Evolutionary conservation across 768 basidiomycete genomes (phyloP).

Genomic region (Tylopilus rubrobrunneus): DNA sequence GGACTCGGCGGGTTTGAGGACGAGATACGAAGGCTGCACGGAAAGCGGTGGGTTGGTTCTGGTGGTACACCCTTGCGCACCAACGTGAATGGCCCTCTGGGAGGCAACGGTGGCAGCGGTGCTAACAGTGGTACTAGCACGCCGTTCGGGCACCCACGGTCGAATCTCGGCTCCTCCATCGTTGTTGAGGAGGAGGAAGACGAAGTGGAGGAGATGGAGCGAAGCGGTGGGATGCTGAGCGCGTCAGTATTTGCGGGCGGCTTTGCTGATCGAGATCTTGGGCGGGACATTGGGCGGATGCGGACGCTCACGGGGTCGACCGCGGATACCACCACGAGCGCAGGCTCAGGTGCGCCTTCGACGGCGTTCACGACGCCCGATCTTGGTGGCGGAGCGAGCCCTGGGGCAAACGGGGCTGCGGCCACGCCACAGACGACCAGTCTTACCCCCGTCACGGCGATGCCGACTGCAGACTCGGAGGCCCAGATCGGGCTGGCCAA

Average conservation of each 20-base stretch:
- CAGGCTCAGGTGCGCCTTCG: conserved; percentile 39
- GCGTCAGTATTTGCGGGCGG: conserved; percentile 34
- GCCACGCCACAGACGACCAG: conserved; percentile 47
- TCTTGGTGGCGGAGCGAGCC: conserved; percentile 33
- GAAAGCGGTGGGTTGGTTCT: conserved; percentile 70
- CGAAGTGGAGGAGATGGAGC: conserved; percentile 58
- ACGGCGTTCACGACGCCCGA: conserved; percentile 65
- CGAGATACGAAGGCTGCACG: conserved; percentile 66
- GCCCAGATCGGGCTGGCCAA: conserved; percentile 74
- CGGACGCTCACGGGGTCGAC: conserved; percentile 55
- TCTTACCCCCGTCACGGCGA: conserved; percentile 65
- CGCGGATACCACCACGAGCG: conserved; percentile 30
- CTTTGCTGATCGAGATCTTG: conserved; percentile 40
- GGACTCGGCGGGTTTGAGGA: conserved; percentile 71
- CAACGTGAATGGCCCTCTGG: conserved; percentile 45
- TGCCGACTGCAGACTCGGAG: conserved; percentile 70
- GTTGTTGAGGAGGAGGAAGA: conserved; percentile 77
- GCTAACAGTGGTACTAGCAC: conserved; percentile 67
- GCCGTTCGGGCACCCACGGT: conserved; percentile 52
- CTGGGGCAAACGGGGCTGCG: conserved; percentile 30
- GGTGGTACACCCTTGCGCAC: conserved; percentile 58
- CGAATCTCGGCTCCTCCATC: conserved; percentile 50
- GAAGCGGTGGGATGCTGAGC: conserved; percentile 23
- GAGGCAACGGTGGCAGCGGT: conserved; percentile 40
- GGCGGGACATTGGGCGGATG: conserved; percentile 38